A percentile compares a stretch with the other conserved stretches of the same genome.
These are phyloP conservation scores for Trichophyton schoenleinii DNA, from an alignment of 2,329 filamentous ascomycete genomes.

Conservation along the genomic window DNA sequence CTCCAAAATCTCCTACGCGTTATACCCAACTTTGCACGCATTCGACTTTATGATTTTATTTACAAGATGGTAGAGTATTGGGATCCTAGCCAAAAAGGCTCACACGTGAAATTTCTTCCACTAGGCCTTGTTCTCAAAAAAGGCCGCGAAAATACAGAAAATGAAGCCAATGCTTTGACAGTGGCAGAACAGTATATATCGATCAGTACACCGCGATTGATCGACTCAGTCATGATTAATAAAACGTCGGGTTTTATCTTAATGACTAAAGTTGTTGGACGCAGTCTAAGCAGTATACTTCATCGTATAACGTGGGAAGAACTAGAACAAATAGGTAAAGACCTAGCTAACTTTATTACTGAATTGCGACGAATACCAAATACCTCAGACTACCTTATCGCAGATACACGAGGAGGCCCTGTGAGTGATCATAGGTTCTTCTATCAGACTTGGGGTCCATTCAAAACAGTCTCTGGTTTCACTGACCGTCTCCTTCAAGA, in stretches of 20 bases:
- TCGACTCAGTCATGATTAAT: constrained; percentile 10
- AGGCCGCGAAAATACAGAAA: constrained; percentile 4
- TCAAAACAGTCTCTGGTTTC: constrained; percentile 9
- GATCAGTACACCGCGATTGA: constrained; percentile 10
- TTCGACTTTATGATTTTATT: constrained; percentile 5
- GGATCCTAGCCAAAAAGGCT: constrained; percentile 2
- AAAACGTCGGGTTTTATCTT: constrained; percentile 9
- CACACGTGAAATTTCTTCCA: constrained; percentile 9
- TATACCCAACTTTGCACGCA: constrained; percentile 4
- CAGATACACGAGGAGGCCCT: constrained; percentile 8
- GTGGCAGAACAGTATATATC: constrained; percentile 10
- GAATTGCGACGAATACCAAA: constrained; percentile 11
- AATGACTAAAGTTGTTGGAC: constrained; percentile 10
- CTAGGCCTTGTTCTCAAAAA: constrained; percentile 10
- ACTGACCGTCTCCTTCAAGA: constrained; percentile 8
- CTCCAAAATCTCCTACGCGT: constrained; percentile 1
- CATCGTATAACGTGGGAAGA: constrained; percentile 11
- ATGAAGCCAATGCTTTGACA: constrained; percentile 11
- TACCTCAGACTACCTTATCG: constrained; percentile 8
- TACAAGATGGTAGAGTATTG: constrained; percentile 2
- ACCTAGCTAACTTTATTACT: constrained; percentile 9
- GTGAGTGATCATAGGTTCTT: constrained; percentile 6
- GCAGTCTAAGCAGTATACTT: constrained; percentile 2
- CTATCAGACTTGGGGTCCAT: constrained; percentile 9
- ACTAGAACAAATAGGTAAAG: constrained; percentile 11